Percentiles rank a stretch among this genome's conserved stretches.
These are phyloP conservation scores for Boletus edulis DNA, from an alignment of 768 basidiomycete genomes.

Conservation along the genomic window DNA sequence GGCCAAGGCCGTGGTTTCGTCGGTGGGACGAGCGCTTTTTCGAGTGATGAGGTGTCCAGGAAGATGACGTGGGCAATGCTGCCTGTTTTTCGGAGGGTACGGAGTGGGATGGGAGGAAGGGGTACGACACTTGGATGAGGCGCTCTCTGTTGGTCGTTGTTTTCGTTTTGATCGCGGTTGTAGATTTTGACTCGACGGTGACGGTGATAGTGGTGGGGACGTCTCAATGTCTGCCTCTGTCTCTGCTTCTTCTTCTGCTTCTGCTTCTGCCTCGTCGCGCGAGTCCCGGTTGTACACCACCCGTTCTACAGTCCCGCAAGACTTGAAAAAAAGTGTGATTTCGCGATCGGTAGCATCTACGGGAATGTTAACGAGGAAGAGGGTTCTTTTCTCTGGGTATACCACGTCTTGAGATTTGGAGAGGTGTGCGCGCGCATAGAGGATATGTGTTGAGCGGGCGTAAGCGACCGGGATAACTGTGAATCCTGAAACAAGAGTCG, in stretches of 20 bases:
- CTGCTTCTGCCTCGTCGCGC: slow-evolving; percentile 25
- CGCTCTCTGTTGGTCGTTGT: slow-evolving; percentile 19
- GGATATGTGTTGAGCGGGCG: slow-evolving; percentile 51
- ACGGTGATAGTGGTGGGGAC: background rate
- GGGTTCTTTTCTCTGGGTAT: slow-evolving; percentile 61
- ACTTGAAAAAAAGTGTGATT: slow-evolving; percentile 71
- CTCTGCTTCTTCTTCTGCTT: slow-evolving; percentile 17
- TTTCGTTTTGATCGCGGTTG: slow-evolving; percentile 34
- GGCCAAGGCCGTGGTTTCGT: slow-evolving; percentile 64
- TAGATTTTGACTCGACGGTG: slow-evolving; percentile 4
- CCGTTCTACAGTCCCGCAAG: slow-evolving; percentile 73
- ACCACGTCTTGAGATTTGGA: slow-evolving; percentile 39
- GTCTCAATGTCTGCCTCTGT: slow-evolving; percentile 11
- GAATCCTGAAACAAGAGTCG: slow-evolving; percentile 31
- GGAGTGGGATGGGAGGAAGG: slow-evolving; percentile 51
- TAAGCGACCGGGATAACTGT: slow-evolving; percentile 41
- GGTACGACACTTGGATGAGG: slow-evolving; percentile 55
- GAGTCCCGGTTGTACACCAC: slow-evolving; percentile 61
- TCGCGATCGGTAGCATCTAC: slow-evolving; percentile 86
- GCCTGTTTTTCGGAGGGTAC: slow-evolving; percentile 61
- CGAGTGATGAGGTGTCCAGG: slow-evolving; percentile 70
- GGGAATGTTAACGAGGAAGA: slow-evolving; percentile 88
- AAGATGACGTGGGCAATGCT: slow-evolving; percentile 68
- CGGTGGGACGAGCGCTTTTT: slow-evolving; percentile 56
- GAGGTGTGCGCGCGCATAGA: slow-evolving; percentile 74